Evolutionary conservation across 768 basidiomycete species (phyloP).

Genomic region (Naganishia kalamii): DNA sequence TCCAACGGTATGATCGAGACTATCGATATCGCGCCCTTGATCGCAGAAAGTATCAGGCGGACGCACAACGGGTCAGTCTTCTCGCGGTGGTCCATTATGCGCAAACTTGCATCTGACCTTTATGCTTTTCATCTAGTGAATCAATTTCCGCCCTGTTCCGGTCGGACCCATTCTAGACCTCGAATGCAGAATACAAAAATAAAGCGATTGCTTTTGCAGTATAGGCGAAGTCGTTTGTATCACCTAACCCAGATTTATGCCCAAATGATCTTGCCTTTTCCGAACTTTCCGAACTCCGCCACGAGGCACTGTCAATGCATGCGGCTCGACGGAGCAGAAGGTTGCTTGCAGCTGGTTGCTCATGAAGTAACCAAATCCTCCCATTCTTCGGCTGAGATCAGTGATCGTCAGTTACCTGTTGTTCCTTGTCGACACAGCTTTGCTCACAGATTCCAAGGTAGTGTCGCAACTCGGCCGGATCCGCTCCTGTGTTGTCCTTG

Average conservation of each 20-base stretch:
- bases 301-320: background rate
- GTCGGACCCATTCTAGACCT: slow-evolving; percentile 25
- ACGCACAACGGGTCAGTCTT: slow-evolving; percentile 71
- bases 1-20: slow-evolving; percentile 76
- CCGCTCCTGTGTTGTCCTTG: slow-evolving; percentile 5
- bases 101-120: background rate
- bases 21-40: slow-evolving; percentile 86
- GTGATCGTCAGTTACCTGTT: background rate
- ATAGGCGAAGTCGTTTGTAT: background rate
- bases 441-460: background rate
- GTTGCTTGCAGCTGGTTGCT: background rate
- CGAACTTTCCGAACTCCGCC: background rate
- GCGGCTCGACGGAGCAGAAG: background rate
- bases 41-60: slow-evolving; percentile 90
- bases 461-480: background rate
- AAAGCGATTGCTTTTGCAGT: background rate
- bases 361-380: slow-evolving; percentile 24
- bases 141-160: slow-evolving; percentile 45
- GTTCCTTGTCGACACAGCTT: background rate
- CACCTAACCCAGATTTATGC: background rate
- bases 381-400: slow-evolving; percentile 28
- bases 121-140: slow-evolving; percentile 29
- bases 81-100: background rate
- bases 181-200: background rate
- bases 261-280: background rate